A percentile compares a stretch with the other conserved stretches of the same genome.
phyloP scores from a whole-genome alignment of 306 rosid species.

The Begonia fuchsioides region DNA sequence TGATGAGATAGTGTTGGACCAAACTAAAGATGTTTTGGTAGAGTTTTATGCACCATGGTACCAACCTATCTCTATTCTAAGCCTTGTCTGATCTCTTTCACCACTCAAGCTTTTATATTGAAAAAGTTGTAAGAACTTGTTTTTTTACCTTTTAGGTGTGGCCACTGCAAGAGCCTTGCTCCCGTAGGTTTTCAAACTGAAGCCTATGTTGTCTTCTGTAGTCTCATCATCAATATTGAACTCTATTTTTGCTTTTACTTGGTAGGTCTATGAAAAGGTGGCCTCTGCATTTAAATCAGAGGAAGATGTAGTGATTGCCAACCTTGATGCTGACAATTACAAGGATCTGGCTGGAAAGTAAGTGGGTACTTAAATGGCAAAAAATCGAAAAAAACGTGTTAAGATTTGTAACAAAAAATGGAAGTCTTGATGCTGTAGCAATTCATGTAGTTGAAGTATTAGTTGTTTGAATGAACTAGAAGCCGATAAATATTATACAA shows the following conservation, averaged over 20 bases:
- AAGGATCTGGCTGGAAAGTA: slow-evolving; percentile 71
- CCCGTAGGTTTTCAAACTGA: slow-evolving; percentile 35
- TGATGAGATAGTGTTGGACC: slow-evolving; percentile 56
- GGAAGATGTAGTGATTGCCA: slow-evolving; percentile 59
- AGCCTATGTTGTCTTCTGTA: background rate
- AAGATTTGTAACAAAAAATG: too few species aligned
- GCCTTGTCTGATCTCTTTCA: background rate
- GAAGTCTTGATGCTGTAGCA: too few species aligned
- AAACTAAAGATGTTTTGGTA: slow-evolving; percentile 70
- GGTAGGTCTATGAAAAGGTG: slow-evolving; percentile 69
- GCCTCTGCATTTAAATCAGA: slow-evolving; percentile 67
- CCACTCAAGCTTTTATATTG: background rate
- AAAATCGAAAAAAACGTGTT: too few species aligned
- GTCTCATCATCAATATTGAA: background rate
- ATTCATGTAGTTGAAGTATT: too few species aligned
- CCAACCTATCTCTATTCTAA: slow-evolving; percentile 10
- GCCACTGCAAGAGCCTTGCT: slow-evolving; percentile 90
- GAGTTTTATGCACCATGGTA: slow-evolving; percentile 98
- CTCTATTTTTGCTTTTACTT: background rate
- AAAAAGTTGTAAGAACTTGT: slow-evolving; percentile 1
- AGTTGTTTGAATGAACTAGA: too few species aligned
- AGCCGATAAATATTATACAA: too few species aligned
- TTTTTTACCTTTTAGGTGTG: slow-evolving; percentile 55
- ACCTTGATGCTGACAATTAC: slow-evolving; percentile 58
- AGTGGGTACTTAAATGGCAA: slow-evolving; percentile 11